Base-by-base conservation (phyloP, 1,284 basidiomycete genomes). In the Apiotrichum sp. region DNA sequence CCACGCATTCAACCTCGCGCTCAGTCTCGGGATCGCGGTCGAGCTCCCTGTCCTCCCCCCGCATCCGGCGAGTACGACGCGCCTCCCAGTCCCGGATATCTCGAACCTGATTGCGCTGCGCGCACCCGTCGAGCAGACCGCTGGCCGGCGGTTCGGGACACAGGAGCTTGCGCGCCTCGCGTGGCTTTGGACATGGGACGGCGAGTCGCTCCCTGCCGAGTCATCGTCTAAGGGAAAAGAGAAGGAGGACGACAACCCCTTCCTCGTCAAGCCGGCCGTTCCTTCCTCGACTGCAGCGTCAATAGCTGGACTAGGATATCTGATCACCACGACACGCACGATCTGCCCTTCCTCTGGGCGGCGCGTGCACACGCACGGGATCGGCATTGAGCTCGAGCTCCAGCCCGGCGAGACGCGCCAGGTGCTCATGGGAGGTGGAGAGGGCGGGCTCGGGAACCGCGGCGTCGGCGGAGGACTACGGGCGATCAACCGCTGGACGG, bases 131-230 rank as follows among this genome's bases (percentile, higher is more conserved):
- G 76, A 77, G 57, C 64, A 72, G 33, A 69, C 69, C 0, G 62
- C 68, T 3, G 66, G 70, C 2, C 58, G 68, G 36, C 62, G 73
- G n/a, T 78, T 77, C 50, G 71, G 72, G 0, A 31, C 66, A 8
- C 56, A 65, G 14, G 75, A 77, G 52, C 61, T 78, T 32, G 66
- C 65, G n/a, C 57, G 75, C 9, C 58, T 78, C 9, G 70, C 70
- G 3, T 78, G 75, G 75, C 47, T 77, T 3, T 78, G 74, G 72
- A 59, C 62, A 31, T 78, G 76, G 76, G 69, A 76, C 50, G 73
- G 73, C 1, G 52, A 63, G 38, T 36, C 46, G 1, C 53, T 72
- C 8, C 62, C 67, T 2, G 57, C 56, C 29, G 66, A 69, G 22
- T 60, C 35, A 36, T 36, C 63, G 5, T 36, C 58, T 52, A 8